Base-by-base conservation (phyloP, 2,329 filamentous ascomycete species). In the Cryphonectria nitschkei region DNA sequence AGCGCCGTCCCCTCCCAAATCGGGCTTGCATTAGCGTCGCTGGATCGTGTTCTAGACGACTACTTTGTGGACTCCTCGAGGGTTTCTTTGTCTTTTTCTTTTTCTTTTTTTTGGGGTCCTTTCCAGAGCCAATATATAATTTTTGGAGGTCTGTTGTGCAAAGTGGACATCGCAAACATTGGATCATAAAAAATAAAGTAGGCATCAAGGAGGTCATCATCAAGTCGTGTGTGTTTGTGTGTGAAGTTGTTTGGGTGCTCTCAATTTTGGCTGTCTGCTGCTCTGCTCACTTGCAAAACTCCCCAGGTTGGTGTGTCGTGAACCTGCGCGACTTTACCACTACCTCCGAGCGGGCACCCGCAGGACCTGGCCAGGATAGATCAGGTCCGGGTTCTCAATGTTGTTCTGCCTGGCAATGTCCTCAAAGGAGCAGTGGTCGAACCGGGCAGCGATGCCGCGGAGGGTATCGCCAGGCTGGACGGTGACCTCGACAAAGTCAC, bases 391-490 rank as follows among this genome's bases (percentile, higher is more conserved):
- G 74, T 84, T 83, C 68, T 73, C 6, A 69, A 84, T 80, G 73
- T 77, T 77, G 73, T 84, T 84, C 46, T 76, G 76, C 29, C 79
- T 75, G 13, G 80, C 81, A 52, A 84, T 78, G 34, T 83, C 81
- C 46, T 84, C 80, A 50, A 78, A 82, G 22, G 76, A 77, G 22
- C 70, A 75, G 39, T 61, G 37, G 66, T 76, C 75, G 65, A 78
- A 79, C 2, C 77, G 76, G 14, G 72, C 74, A 3, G 78, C 82
- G 43, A 84, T 83, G 26, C 75, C 75, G 13, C 82, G 78, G 8
- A 84, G 79, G 2, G 82, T 84, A 61, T 84, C 82, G 13, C 82
- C 82, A 16, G 77, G 76, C 77, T 82, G 80, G 9, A 84, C 81
- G 0, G 81, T 82, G 32, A 80, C 75, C 58, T 72, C 77, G 39